Evolutionary conservation across 352 stramenopile species (phyloP).

Genomic region (Phytopythium ostracodes): DNA sequence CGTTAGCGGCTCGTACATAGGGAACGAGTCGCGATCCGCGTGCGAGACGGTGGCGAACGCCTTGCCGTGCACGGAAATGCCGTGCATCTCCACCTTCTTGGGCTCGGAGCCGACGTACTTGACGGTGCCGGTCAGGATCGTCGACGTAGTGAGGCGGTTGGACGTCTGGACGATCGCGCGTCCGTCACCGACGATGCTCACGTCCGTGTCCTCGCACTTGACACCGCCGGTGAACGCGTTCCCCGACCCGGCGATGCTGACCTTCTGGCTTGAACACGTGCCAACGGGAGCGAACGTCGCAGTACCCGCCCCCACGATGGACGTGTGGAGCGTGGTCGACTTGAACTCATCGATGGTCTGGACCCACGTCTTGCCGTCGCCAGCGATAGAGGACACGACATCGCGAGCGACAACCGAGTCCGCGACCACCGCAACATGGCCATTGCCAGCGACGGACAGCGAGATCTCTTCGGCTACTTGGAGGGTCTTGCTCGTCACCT

Average conservation of each 20-base stretch:
- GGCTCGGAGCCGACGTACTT: neutral
- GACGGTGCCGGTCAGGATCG: neutral
- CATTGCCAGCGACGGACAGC: neutral
- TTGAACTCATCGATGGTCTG: neutral
- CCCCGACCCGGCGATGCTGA: slow-evolving; percentile 6
- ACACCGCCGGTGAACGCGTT: neutral
- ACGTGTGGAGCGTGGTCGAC: neutral
- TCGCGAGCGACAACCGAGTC: neutral
- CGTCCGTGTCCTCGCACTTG: neutral
- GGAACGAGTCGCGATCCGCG: slow-evolving; percentile 1
- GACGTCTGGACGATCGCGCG: neutral
- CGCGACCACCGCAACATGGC: neutral
- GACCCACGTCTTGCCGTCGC: neutral
- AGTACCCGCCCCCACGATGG: neutral
- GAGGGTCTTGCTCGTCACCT: neutral
- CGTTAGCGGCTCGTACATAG: neutral
- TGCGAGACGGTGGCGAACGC: neutral
- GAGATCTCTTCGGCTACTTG: neutral
- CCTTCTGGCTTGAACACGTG: neutral
- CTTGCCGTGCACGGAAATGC: neutral
- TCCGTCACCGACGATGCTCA: slow-evolving; percentile 7
- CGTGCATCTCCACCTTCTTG: neutral
- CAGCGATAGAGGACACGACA: neutral
- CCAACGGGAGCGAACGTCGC: neutral
- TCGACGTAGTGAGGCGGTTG: neutral